These are phyloP conservation scores for Rubroboletus pulcherrimus DNA, from an alignment of 768 basidiomycete genomes.

Conservation along the genomic window DNA sequence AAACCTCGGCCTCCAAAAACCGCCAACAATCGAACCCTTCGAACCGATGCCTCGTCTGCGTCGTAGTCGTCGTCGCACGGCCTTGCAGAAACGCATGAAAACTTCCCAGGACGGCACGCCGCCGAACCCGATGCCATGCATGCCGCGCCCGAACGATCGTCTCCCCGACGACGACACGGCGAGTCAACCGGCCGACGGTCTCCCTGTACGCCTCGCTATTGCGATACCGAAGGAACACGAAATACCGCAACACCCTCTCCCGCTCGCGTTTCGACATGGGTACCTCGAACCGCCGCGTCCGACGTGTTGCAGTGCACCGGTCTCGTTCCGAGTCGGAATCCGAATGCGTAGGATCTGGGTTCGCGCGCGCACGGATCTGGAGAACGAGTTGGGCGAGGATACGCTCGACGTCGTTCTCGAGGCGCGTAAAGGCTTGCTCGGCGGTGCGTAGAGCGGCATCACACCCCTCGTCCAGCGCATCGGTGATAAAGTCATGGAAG, in stretches of 20 bases:
- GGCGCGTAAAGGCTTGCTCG: constrained; percentile 38
- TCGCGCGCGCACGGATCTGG: constrained; percentile 20
- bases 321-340: background rate
- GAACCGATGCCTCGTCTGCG: constrained; percentile 6
- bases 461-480: constrained; percentile 35
- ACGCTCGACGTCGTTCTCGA: constrained; percentile 42
- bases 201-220: constrained; percentile 47
- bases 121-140: constrained; percentile 28
- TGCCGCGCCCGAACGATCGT: constrained; percentile 16
- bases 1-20: constrained; percentile 47
- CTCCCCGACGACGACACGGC: constrained; percentile 21
- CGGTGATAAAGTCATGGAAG: constrained; percentile 40
- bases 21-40: constrained; percentile 43
- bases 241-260: constrained; percentile 45
- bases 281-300: constrained; percentile 17
- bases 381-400: constrained; percentile 36
- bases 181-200: constrained; percentile 32
- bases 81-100: constrained; percentile 29
- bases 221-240: constrained; percentile 55
- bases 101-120: constrained; percentile 23
- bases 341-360: background rate
- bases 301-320: background rate
- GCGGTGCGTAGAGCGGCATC: constrained; percentile 37
- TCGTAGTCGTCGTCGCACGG: background rate
- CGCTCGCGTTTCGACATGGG: constrained; percentile 25